These are phyloP conservation scores for Solanum piurae DNA, from an alignment of 257 asterid species.

Conservation along the genomic window DNA sequence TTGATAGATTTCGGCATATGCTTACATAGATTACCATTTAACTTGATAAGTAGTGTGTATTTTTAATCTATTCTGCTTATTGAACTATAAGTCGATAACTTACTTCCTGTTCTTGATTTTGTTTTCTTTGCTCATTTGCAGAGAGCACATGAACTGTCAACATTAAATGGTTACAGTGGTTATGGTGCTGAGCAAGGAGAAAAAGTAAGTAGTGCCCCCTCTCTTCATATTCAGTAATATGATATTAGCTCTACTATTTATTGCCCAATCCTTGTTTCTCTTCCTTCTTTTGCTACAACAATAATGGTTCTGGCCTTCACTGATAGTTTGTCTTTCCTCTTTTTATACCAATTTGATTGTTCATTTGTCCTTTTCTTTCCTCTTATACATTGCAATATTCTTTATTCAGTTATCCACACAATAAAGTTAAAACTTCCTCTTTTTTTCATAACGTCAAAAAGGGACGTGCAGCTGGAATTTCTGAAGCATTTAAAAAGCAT, in stretches of 20 bases:
- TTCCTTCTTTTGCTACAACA: neutral
- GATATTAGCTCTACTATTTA: neutral
- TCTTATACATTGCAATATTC: neutral
- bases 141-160: slow-evolving; percentile 69
- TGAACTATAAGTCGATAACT: neutral
- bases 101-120: slow-evolving; percentile 1
- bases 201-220: slow-evolving; percentile 35
- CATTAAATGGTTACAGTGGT: slow-evolving; percentile 78
- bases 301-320: neutral
- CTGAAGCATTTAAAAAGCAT: neutral
- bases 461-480: neutral
- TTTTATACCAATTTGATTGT: neutral
- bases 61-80: neutral
- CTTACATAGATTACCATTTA: neutral
- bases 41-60: neutral
- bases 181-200: slow-evolving; percentile 99
- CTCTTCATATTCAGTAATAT: neutral
- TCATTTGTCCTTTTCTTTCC: neutral
- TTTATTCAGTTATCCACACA: neutral
- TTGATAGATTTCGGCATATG: neutral
- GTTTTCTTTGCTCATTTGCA: slow-evolving; percentile 17
- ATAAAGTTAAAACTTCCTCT: neutral
- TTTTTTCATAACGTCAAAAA: neutral
- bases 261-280: neutral
- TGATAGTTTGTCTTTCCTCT: neutral